Base-by-base conservation (phyloP, 805 yeast species). In the Vanderwaltozyma verrucispora region DNA sequence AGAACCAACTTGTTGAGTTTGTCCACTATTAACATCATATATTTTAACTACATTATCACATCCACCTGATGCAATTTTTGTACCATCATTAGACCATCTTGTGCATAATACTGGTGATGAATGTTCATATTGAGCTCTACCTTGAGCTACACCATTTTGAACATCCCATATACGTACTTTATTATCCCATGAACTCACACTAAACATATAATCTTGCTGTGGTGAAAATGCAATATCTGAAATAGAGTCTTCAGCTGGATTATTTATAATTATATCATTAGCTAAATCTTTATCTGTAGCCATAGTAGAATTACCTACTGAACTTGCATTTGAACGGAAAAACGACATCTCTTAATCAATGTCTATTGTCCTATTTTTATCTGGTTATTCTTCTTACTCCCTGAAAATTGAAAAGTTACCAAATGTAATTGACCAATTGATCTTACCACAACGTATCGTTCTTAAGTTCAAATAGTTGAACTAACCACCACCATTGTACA, bases 151-250 rank as follows among this genome's bases (percentile, higher is more conserved):
- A 4, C 96, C 96, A 28, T 73, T 71, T 30, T 78, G 70, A 14
- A 88, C 76, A 59, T 92, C 97, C 68, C 92, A 92, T 38, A 92
- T 79, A 43, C 97, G 72, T 30, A 86, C 96, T 56, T 86, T 87
- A 50, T 81, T 83, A 62, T 92, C 98, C 98, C 98, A 92, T 14
- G 94, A 80, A 14, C 94, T 73, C 3, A 77, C 92, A 3, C 94
- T 75, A 38, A 66, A 63, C 42, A 92, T 59, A 41, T 76, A 68
- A 47, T 92, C 95, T 15, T 81, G 89, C 46, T 71, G 82, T 13
- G 97, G 85, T 11, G 95, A 83, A 62, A 89, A 92, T 15, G 86
- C 68, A 39, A 92, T 58, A 48, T 84, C 94, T 4, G 88, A 72
- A 14, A 92, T 71, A 2, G 95, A 79, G 58, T 92, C 98, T 44